A percentile compares a stretch with the other conserved stretches of the same genome.
phyloP scores from a whole-genome alignment of 768 basidiomycete genomes.

The Lactarius deliciosus region DNA sequence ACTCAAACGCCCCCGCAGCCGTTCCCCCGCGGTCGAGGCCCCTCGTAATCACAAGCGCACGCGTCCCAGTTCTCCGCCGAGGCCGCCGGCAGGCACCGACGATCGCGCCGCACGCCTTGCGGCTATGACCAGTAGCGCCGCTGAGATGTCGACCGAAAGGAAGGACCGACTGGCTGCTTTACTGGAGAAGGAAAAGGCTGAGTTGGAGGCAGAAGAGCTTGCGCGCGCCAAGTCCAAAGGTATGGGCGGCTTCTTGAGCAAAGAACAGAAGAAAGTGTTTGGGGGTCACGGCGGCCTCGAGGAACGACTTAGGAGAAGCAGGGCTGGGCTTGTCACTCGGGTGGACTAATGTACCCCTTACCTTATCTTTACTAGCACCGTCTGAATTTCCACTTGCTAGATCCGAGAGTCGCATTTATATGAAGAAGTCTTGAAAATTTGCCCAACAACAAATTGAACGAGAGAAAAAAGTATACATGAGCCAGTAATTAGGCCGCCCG shows the following conservation, averaged over 20 bases:
- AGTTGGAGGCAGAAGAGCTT: conserved; percentile 68
- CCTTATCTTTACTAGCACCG: conserved; percentile 13
- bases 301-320: conserved; percentile 71
- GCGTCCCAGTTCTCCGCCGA: conserved; percentile 44
- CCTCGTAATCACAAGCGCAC: conserved; percentile 46
- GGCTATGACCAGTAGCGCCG: conserved; percentile 80
- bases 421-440: conserved; percentile 21
- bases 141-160: conserved; percentile 63
- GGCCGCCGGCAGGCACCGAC: conserved; percentile 36
- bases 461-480: background rate
- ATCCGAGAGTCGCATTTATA: conserved; percentile 21
- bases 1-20: conserved; percentile 45
- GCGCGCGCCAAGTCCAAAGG: conserved; percentile 70
- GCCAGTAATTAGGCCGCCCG: conserved; percentile 20
- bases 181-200: conserved; percentile 75
- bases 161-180: conserved; percentile 66
- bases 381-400: conserved; percentile 3
- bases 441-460: conserved; percentile 7
- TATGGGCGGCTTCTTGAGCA: conserved; percentile 75
- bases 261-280: conserved; percentile 84
- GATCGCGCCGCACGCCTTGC: conserved; percentile 86
- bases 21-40: conserved; percentile 36
- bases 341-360: conserved; percentile 44
- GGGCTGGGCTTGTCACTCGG: conserved; percentile 68
- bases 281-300: conserved; percentile 76